Evolutionary conservation across 306 rosid species (phyloP).

Genomic region (Ammopiptanthus mongolicus): DNA sequence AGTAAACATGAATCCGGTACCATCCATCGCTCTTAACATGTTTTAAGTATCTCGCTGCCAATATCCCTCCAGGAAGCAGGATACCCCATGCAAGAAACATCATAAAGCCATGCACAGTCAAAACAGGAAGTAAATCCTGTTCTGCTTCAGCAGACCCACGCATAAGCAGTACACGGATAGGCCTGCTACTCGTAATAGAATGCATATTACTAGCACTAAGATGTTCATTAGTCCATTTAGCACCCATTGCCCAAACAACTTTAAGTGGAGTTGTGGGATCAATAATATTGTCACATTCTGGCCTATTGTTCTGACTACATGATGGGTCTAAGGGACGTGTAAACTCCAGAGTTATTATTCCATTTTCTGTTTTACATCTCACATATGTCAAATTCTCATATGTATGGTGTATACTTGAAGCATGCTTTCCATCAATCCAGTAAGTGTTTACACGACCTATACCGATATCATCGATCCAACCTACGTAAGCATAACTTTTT

Average conservation of each 20-base stretch:
- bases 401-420: conserved; percentile 49
- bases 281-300: conserved; percentile 55
- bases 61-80: conserved; percentile 59
- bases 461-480: conserved; percentile 52
- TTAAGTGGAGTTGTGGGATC: conserved; percentile 63
- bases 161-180: conserved; percentile 46
- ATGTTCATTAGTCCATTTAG: conserved; percentile 44
- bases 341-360: conserved; percentile 61
- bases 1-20: conserved; percentile 62
- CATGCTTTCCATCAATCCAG: conserved; percentile 63
- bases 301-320: conserved; percentile 32
- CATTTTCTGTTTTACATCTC: conserved; percentile 60
- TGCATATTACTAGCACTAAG: conserved; percentile 59
- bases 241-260: conserved; percentile 76
- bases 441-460: conserved; percentile 55
- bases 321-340: conserved; percentile 56
- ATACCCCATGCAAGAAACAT: conserved; percentile 78
- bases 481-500: conserved; percentile 61
- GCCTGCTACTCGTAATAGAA: conserved; percentile 54
- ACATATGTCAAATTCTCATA: conserved; percentile 53
- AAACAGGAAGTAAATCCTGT: conserved; percentile 60
- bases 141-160: conserved; percentile 77
- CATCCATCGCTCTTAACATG: conserved; percentile 68
- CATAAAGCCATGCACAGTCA: conserved; percentile 76
- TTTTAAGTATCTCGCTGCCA: conserved; percentile 62